Base-by-base conservation (phyloP, 2,329 filamentous ascomycete species). In the Fusarium hainanense region DNA sequence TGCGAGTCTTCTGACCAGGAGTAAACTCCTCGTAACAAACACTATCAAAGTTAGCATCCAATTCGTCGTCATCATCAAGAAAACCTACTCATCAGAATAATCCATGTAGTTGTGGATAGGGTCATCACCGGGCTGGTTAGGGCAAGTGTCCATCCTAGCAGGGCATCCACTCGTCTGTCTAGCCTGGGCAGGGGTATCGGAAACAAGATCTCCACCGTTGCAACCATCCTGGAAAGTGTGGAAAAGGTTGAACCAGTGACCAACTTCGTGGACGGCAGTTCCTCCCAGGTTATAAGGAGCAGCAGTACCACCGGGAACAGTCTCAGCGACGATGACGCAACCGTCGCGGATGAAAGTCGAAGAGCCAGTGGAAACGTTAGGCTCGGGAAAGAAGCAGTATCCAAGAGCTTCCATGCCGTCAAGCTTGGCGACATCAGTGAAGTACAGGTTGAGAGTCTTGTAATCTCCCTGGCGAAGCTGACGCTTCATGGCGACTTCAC, bases 391-490 rank as follows among this genome's bases (percentile, higher is more conserved):
- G 74, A 81, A 81, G 77, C 82, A 84, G 74, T 82, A 84, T n/a
- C 84, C 84, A 3, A 72, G 70, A 49, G 70, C 71, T 1, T 41
- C 37, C 18, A 27, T 40, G 6, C 71, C 70, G 0, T 68, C 65
- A 37, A 70, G 27, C 44, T 68, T 72, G 7, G 69, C 55, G 10
- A 50, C 28, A 2, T 72, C 68, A 2, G 64, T 55, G 46, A 79
- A 78, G 60, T 82, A 80, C 41, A 83, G 71, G 69, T 77, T 80
- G 9, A 80, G 77, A n/a, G 74, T 74, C 25, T 63, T 65, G 75
- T 85, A 85, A 60, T 78, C 77, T 48, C 84, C 84, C 75, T 82
- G 78, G 63, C 82, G 82, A 12, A 85, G 82, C 27, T 78, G 72
- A 41, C 62, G 72, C 79, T 85, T 85, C 83, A 85, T 85, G 4